Conservation (phyloP, 106 monocot species). For the Agapanthus africanus region DNA sequence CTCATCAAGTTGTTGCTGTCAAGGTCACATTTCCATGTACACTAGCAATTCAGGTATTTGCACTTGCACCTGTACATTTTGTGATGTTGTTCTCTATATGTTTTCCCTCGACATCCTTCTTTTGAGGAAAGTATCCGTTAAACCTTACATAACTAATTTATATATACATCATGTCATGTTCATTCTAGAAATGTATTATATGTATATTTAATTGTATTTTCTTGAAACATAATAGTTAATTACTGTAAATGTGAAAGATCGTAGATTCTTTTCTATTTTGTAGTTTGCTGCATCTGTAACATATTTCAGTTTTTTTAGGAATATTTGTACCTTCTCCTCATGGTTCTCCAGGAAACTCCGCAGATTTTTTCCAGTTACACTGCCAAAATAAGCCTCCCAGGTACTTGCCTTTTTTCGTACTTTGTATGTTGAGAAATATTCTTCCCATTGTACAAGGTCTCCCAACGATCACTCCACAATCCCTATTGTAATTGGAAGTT, state of each 20-base stretch:
- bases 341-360: not conserved
- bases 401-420: not conserved
- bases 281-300: not conserved
- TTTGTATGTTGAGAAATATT: not conserved
- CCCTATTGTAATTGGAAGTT: not conserved
- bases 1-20: constrained; percentile 4
- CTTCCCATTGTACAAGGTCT: not conserved
- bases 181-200: not conserved
- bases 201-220: not conserved
- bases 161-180: not conserved
- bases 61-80: not conserved
- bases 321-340: not conserved
- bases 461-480: not conserved
- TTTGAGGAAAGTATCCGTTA: constrained; percentile 1
- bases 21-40: not conserved
- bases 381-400: not conserved
- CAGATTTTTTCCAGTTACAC: not conserved
- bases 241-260: not conserved
- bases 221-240: not conserved
- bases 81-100: not conserved
- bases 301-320: not conserved
- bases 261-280: not conserved
- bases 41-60: constrained; percentile 6
- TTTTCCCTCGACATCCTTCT: too few relatives aligned
- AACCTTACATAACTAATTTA: not conserved